Base-by-base conservation (phyloP, 2,329 filamentous ascomycete species). In the Grosmannia penicillata region DNA sequence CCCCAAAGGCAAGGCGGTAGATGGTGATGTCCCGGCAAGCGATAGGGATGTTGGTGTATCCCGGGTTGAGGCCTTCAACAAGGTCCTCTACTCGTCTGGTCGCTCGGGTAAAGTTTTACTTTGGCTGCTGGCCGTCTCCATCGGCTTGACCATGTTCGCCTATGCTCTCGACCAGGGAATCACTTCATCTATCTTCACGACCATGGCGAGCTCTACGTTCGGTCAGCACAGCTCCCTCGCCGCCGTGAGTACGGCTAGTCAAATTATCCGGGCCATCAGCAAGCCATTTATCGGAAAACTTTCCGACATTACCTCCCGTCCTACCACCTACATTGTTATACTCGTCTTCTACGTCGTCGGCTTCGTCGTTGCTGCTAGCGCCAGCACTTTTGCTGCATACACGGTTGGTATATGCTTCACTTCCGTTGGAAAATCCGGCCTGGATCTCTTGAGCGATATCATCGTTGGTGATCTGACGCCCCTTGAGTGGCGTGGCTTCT, bases 241-340 rank as follows among this genome's bases (percentile, higher is more conserved):
- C 3, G 48, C 56, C 28, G 54, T 58, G 41, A 52, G 39, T 23
- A 58, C 48, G 4, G 52, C 53, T 13, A 51, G 52, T 17, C 51
- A 56, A 37, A 59, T 59, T 41, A 58, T 59, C 43, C 53, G 54
- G 2, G 56, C 56, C 37, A 55, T 59, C 36, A 55, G 53, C 52
- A 59, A 59, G 48, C 56, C 56, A 2, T 59, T 59, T 24, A 55
- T 56, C 38, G 56, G 55, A 32, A 59, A 59, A 49, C 43, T 59
- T 29, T 47, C 56, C 13, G 56, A 59, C 33, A 58, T 59, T 18
- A 59, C 56, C 14, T 58, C 56, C 7, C 53, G 56, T 8, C 56
- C 56, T 1, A 56, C 55, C 4, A 59, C 58, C 6, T 62, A 62
- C 33, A 49, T 58, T 8, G 48, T 62, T 3, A 52, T 61, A 13